Conservation (phyloP, 2,329 filamentous ascomycete species). For the Boeremia lycopersici region DNA sequence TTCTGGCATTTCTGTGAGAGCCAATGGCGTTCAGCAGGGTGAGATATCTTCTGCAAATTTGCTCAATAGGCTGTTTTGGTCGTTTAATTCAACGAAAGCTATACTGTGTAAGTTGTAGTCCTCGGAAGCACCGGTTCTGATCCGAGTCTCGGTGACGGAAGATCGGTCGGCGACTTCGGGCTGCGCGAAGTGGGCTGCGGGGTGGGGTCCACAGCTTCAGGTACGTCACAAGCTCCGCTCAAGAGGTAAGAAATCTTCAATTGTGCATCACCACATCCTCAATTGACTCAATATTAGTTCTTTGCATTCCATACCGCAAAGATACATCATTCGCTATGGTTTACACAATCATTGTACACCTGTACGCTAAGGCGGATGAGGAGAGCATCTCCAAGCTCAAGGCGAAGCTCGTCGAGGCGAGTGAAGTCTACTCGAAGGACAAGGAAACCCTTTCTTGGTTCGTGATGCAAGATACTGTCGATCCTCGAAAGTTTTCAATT, state of each 20-base stretch:
- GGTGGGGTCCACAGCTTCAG: constrained; percentile 18
- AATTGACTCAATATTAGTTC: not conserved
- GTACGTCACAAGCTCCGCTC: constrained; percentile 15
- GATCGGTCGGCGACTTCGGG: constrained; percentile 12
- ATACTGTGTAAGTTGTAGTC: too few relatives aligned
- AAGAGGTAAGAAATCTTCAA: constrained; percentile 8
- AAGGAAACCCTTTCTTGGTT: constrained; percentile 71
- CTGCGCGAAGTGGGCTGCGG: constrained; percentile 18
- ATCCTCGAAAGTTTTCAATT: constrained; percentile 73
- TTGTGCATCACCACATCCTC: not conserved
- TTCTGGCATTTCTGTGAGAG: not conserved
- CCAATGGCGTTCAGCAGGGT: not conserved
- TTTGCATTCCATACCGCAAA: not conserved
- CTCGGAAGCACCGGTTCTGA: not conserved
- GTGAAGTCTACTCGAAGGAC: constrained; percentile 72
- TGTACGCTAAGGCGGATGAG: constrained; percentile 71
- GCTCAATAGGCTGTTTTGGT: not conserved
- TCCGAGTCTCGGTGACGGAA: constrained; percentile 4
- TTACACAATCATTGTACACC: constrained; percentile 72
- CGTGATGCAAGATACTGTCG: constrained; percentile 76
- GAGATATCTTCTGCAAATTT: not conserved
- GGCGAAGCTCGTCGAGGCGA: constrained; percentile 76
- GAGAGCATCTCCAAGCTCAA: constrained; percentile 70
- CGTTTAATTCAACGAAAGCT: too few relatives aligned
- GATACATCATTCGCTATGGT: constrained; percentile 56